Base-by-base conservation (phyloP, 2,329 filamentous ascomycete genomes). In the Sclerotinia subarctica region DNA sequence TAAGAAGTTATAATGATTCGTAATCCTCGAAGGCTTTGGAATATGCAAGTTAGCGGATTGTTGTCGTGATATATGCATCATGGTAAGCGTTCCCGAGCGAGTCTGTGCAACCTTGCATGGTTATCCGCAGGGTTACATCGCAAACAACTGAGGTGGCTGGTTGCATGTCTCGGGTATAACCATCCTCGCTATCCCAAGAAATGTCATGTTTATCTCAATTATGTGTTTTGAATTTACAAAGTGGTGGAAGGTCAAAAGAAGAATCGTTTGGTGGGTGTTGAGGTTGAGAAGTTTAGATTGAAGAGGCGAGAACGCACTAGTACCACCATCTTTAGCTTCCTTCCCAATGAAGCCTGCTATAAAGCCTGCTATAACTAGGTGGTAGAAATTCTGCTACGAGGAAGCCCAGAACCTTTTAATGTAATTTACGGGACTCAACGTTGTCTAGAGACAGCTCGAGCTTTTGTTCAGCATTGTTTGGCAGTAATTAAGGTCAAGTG, bases 121-220 rank as follows among this genome's bases (percentile, higher is more conserved):
- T 19, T 15, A 57, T 65, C 24, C 54, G 51, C 63, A 59, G 52
- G 63, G 63, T 42, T 59, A 58, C 63, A 46, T 56, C 26, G 52
- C 42, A 38, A 59, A 46, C 38, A 65, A 62, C 47, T 44, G 35
- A 44, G 38, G 63, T 59, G 63, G 42, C 52, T 59, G 21, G 32
- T 35, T 66, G 52, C 63, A 66, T 66, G 63, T 66, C 42, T 66
- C 63, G 51, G 38, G 19, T 35, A 66, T 24, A 26, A 58, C 5
- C 21, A 47, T 63, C 46, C 8, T 38, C 32, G 21, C n/a, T 10
- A 7, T 51, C 29, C 46, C 29, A 13, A 17, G 26, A 62, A 63
- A 38, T 21, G 15, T 11, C 32, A 51, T 13, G 3, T n/a, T 17
- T 19, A 49, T 24, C 2, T 13, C n/a, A 26, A 51, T 51, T 24